A percentile compares a stretch with the other conserved stretches of the same genome.
phyloP scores from a whole-genome alignment of 768 basidiomycete genomes.

The Pleurotus ostreatus region DNA sequence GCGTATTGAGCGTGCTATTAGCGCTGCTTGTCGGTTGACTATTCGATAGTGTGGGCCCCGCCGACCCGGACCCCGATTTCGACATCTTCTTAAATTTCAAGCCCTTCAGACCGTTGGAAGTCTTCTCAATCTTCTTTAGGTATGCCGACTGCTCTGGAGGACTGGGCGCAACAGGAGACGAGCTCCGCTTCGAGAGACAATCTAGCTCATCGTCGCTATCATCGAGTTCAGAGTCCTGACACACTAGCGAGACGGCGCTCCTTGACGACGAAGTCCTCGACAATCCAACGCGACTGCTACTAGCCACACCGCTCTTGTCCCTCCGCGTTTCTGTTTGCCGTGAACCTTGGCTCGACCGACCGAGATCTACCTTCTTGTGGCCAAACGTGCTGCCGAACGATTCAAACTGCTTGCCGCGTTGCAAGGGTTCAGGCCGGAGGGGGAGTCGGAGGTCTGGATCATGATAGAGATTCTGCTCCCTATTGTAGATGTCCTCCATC shows the following conservation, averaged over 20 bases:
- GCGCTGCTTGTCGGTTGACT: neutral
- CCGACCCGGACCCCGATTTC: slow-evolving; percentile 5
- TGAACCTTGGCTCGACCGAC: neutral
- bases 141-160: neutral
- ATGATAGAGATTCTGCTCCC: neutral
- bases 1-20: slow-evolving; percentile 3
- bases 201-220: slow-evolving; percentile 5
- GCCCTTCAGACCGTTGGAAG: slow-evolving; percentile 13
- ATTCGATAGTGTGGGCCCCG: neutral
- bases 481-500: slow-evolving; percentile 8
- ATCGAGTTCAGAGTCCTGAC: neutral
- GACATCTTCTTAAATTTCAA: slow-evolving; percentile 35
- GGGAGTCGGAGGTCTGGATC: neutral
- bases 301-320: neutral
- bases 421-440: neutral
- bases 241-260: neutral
- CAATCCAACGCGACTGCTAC: neutral
- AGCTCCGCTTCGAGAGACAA: slow-evolving; percentile 1
- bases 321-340: neutral
- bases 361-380: neutral
- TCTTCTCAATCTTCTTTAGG: slow-evolving; percentile 7
- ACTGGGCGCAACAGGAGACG: neutral
- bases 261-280: neutral
- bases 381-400: neutral
- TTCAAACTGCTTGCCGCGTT: neutral